Base-by-base conservation (phyloP, 2,329 filamentous ascomycete species). In the Mycosphaerelloides madeirae region DNA sequence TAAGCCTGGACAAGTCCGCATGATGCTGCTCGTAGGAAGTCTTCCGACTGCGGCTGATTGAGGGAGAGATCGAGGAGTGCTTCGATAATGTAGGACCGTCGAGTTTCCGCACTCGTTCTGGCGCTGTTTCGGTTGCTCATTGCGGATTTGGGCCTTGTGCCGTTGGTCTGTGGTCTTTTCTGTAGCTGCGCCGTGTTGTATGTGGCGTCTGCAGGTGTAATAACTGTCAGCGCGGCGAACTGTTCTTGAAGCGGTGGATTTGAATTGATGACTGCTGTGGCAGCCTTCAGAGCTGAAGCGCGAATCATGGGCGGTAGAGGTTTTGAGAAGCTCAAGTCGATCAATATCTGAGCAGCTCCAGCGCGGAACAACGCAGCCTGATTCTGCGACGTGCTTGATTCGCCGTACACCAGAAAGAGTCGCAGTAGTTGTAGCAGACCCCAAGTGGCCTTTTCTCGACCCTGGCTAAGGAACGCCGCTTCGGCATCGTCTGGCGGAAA, bases 1-100 rank as follows among this genome's bases (percentile, higher is more conserved):
- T 98, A 98, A 2, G 93, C 88, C 65, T 95, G 90, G 49, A 98
- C 80, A 59, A 91, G 95, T 57, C 91, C 84, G 63, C 86, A 93
- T 16, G 87, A 89, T 15, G 91, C 86, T 59, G 89, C 79, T 18
- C 93, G 83, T 29, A 91, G 74, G 65, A 95, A 84, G 55, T 95
- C 85, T 29, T 85, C 75, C 41, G 82, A 76, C 15, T 79, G 68
- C 0, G 82, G 72, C 22, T 83, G 76, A 16, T 84, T 73, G 7
- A 98, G 72, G 0, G 85, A 83, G 33, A 96, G 71, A 56, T 96
- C 88, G 37, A 98, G 74, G 14, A 98, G 73, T 1, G 87, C 93
- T 65, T 97, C 91, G 58, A 98, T 95, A 22, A 98, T 88, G 66
- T 95, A 95, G 28, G 91, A 56, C 18, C 57, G 48, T 15, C 53